Conservation (phyloP, 192 early-diverging fungal species). For the Backusella sp. region DNA sequence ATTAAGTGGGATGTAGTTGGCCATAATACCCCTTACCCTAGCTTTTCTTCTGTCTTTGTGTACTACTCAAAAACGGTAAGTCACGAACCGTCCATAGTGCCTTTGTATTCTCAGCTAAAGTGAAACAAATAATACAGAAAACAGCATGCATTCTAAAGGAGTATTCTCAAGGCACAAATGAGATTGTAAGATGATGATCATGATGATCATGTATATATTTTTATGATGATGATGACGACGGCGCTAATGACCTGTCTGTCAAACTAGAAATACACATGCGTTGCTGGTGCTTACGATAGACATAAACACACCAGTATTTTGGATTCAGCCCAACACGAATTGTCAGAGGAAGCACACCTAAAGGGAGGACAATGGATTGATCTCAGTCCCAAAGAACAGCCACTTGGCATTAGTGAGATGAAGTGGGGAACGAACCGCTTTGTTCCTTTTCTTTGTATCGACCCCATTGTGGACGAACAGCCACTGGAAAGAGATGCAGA, state of each 20-base stretch:
- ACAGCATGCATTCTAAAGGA: constrained; percentile 57
- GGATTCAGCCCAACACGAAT: constrained; percentile 51
- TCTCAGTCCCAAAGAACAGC: constrained; percentile 41
- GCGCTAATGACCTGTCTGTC: too few species aligned
- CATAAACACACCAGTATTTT: constrained; percentile 49
- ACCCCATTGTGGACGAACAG: constrained; percentile 40
- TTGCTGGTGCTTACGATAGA: constrained; percentile 52
- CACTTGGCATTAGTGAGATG: constrained; percentile 50
- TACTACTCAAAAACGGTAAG: constrained; percentile 47
- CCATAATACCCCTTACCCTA: constrained; percentile 42
- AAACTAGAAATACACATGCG: constrained; percentile 52
- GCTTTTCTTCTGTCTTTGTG: constrained; percentile 50
- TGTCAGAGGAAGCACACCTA: constrained; percentile 58
- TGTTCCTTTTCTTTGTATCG: constrained; percentile 52
- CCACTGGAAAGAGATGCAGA: constrained; percentile 51
- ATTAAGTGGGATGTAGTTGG: constrained; percentile 57
- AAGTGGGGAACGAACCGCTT: constrained; percentile 63
- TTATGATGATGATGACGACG: neutral
- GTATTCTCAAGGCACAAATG: constrained; percentile 59
- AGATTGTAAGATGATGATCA: constrained; percentile 36
- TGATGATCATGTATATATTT: neutral
- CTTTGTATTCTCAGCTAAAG: neutral
- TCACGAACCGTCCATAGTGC: neutral
- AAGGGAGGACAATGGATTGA: constrained; percentile 49
- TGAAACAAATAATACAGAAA: constrained; percentile 36